Percentiles rank a stretch among this genome's conserved stretches.
Evolutionary conservation across 1,139 yeast species (phyloP).

Genomic region (Pichia sp.): DNA sequence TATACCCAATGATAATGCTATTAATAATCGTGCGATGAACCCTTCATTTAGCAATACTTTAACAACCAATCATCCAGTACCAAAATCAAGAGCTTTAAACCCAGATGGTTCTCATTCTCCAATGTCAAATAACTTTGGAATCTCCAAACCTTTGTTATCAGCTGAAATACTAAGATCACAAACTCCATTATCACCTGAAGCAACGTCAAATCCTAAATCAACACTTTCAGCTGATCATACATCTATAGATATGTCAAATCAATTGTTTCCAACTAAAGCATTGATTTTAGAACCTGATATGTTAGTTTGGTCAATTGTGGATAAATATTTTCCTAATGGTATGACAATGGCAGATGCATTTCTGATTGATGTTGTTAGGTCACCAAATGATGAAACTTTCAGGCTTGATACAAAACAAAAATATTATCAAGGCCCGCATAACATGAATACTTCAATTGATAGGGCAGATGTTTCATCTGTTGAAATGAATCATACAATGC

Average conservation of each 20-base stretch:
- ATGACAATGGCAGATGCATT: conserved; percentile 67
- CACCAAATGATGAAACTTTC: conserved; percentile 3
- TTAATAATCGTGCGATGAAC: background rate
- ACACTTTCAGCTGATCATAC: conserved; percentile 7
- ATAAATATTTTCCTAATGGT: conserved; percentile 57
- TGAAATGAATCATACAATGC: background rate
- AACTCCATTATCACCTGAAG: conserved; percentile 13
- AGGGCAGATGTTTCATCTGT: background rate
- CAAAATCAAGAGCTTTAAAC: background rate
- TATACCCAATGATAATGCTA: conserved; percentile 10
- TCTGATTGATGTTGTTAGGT: conserved; percentile 36
- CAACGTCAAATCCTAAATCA: conserved; percentile 15
- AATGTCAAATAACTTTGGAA: background rate
- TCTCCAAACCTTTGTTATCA: conserved; percentile 11
- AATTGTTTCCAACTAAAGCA: background rate
- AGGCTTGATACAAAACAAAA: background rate
- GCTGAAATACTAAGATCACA: conserved; percentile 4
- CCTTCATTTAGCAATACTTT: background rate
- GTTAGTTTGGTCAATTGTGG: conserved; percentile 52
- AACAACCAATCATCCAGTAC: background rate
- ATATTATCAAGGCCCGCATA: background rate
- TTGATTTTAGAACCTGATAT: conserved; percentile 58
- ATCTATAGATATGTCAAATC: background rate
- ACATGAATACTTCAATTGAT: background rate
- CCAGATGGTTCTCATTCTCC: conserved; percentile 8